Evolutionary conservation across 2,329 filamentous ascomycete genomes (phyloP), one percentile per base, ranked within the genome.

Genomic region (Chalara sp.): DNA sequence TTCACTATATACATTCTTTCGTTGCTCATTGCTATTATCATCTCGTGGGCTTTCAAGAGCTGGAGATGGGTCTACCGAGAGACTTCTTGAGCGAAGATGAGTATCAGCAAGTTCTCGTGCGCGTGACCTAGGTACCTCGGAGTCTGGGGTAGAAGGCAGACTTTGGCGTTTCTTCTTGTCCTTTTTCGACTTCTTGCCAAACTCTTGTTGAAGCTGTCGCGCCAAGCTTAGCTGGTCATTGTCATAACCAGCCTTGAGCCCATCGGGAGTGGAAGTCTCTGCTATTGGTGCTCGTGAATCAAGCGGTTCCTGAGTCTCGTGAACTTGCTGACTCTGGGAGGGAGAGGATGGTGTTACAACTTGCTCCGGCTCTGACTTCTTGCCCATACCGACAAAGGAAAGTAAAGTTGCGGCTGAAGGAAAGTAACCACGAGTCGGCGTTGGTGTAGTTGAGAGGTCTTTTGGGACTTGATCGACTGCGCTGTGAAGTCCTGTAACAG

Each of bases 161-260:
- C 59, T 60, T 54, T 63, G 57, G 10, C 59, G 56, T 39, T 62
- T 62, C 57, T 53, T 68, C 62, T 61, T 66, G 58, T 61, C 60
- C 41, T 62, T 59, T 51, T 63, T 63, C 5, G 56, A 60, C 33
- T 58, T 58, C 32, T 49, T 57, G 6, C 56, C 43, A 11, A 58
- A 63, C 44, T 63, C 61, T 41, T 65, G 57, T 45, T 59, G 58
- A 31, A 62, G 48, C 49, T 58, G 58, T 45, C 54, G 59, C 6
- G 59, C 61, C 32, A 64, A 56, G 49, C 52, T 59, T 32, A 63
- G 52, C 49, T 64, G 62, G 40, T 61, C 55, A 48, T 61, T 52
- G 7, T 56, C 50, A 47, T 60, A 62, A 7, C 58, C 58, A 33
- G 60, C 53, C 31, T 49, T 21, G 32, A 61, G 49, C 29, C 56